Base-by-base conservation (phyloP, 192 early-diverging fungal genomes). In the Chytriomyces hyalinus region DNA sequence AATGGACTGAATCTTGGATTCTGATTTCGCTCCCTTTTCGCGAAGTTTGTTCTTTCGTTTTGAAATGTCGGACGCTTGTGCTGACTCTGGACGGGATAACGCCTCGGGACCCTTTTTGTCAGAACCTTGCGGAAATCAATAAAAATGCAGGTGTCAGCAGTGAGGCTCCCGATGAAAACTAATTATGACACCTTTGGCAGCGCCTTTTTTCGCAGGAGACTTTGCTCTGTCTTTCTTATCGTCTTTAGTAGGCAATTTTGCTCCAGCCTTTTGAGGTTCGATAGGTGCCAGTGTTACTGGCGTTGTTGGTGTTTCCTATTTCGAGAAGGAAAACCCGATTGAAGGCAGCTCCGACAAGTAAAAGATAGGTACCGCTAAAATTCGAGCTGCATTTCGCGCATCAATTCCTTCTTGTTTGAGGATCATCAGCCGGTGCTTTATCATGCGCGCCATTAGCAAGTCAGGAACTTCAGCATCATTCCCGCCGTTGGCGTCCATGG, bases 361-460 rank as follows among this genome's bases (percentile, higher is more conserved):
- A 60, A n/a, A 15, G 20, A 59, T 59, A 6, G 11, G 10, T 46
- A 73, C 71, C 49, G 60, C 57, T 48, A 45, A 11, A 45, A 28
- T 9, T 45, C 26, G 60, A 8, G 82, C 26, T 48, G 66, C 82
- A 45, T 83, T 85, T 60, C 76, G 81, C 1, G 61, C 48, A 22
- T 87, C 87, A n/a, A 88, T 80, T 24, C 81, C 82, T n/a, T 88
- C 85, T 57, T 86, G 80, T 60, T 85, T 86, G 22, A 87, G 75
- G 15, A 70, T 43, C 44, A 82, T 9, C 59, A 88, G 69, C 49
- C 83, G 65, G 20, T n/a, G 15, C 65, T 87, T 88, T 20, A 87
- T 49, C 4, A 85, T 46, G 43, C 75, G 71, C 6, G 87, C 87
- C 47, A 88, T n/a, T 17, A 82, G 17, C 5, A 57, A 20, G 48